Evolutionary conservation across 805 yeast genomes (phyloP), one percentile per base, ranked within the genome.

Genomic region (Saccharomyces mikatae): DNA sequence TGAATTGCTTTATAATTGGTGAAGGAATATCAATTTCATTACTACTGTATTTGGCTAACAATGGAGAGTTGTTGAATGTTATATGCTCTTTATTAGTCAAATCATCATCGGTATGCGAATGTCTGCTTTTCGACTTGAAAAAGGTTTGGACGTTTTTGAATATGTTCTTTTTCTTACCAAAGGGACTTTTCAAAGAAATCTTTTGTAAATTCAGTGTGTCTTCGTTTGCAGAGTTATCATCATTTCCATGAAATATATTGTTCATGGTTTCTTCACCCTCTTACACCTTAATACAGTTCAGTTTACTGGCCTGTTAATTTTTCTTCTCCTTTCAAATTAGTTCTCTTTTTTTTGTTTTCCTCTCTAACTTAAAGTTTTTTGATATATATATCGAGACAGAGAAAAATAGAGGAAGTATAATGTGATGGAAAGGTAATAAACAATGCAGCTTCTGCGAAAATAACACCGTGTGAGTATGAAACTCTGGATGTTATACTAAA

Each of bases 71-170:
- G 3, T 55, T 50, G 17, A n/a, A 36, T 17, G 24, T 0, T 6
- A 36, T 22, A 17, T 48, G 30, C 28, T 61, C 57, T 24, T 58
- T 60, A 26, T 52, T 26, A 6, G 14, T 36, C 29, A 21, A 22
- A 11, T 21, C 30, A 27, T 30, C 22, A 6, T 49, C 47, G 41
- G 14, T 24, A 49, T 14, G 22, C 13, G 21, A 26, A 24, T 49
- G 48, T 30, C 32, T 58, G 44, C 55, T 56, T 48, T 56, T 55
- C 2, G 64, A 56, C 44, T 54, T 62, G 22, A 63, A 56, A 27
- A 63, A 52, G 10, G 62, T 52, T 41, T 63, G 67, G 29, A 65
- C 56, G 46, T 60, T 65, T 47, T 56, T 63, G 44, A 65, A 57
- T 22, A 65, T 52, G 31, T 57, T 58, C 59, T n/a, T 62, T 62